Evolutionary conservation across 2,329 filamentous ascomycete genomes (phyloP), one percentile per base, ranked within the genome.

Genomic region (Calonectria hawksworthii): DNA sequence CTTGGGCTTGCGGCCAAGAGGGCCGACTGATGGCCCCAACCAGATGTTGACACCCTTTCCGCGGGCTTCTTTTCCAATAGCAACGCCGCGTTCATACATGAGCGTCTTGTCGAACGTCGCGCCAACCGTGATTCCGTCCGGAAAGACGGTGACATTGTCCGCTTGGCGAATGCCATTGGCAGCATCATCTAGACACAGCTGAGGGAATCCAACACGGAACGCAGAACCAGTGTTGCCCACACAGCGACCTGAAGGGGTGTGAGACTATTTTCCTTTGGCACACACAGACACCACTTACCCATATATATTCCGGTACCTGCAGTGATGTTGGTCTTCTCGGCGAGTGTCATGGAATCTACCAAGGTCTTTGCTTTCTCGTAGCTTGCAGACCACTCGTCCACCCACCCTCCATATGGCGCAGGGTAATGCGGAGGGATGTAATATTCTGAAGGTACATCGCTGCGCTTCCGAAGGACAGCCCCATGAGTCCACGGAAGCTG

Each of bases 251-350:
- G 3, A 0, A n/a, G 13, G 16, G 14, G 36, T 32, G 61, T 65
- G 41, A 32, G 18, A 32, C 26, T n/a, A 3, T 3, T 7, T 5
- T 2, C 1, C 63, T 36, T 8, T 38, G 21, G 2, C 23, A n/a
- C 44, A 13, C 10, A 38, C 9, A 11, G 7, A 38, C 36, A 18
- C 36, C 21, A 38, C 70, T 21, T 81, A 87, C 90, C 94, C 94
- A 95, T 96, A 76, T 89, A 93, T 52, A 93, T 89, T 1, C 94
- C 94, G 1, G 90, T 93, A 4, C 94, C 94, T 1, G 91, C 90
- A 0, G 94, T 95, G 67, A 96, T 89, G 81, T 96, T 96, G 4
- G 93, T 93, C 86, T 96, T 96, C 83, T 96, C 94, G 2, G 94
- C 94, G 71, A 96, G 84, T 0, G 94, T 96, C 94, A 96, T 95